A percentile compares a stretch with the other conserved stretches of the same genome.
These are phyloP conservation scores for Tetrahymena elliotti DNA, from an alignment of 73 alveolate species.

Conservation along the genomic window DNA sequence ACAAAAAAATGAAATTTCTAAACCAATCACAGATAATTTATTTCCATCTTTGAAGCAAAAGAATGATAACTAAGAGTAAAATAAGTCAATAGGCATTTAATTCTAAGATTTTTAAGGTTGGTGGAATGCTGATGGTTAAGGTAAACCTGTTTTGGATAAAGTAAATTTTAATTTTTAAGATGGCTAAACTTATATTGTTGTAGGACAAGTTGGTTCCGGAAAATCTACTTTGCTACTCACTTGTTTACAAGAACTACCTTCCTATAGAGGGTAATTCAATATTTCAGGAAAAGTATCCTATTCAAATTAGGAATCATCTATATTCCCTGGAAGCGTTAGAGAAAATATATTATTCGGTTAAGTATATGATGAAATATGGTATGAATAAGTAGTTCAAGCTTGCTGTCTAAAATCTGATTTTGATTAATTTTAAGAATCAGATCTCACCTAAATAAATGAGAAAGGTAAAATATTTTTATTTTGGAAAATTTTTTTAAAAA, in stretches of 20 bases:
- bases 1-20: background rate
- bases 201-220: slow-evolving; percentile 90
- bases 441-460: slow-evolving; percentile 82
- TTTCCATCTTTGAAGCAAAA: background rate
- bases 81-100: background rate
- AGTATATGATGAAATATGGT: slow-evolving; percentile 64
- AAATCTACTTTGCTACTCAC: slow-evolving; percentile 64
- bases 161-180: slow-evolving; percentile 58
- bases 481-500: background rate
- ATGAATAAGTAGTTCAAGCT: slow-evolving; percentile 57
- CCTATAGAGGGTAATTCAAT: slow-evolving; percentile 3
- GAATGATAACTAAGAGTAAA: background rate
- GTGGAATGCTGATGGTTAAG: slow-evolving; percentile 2
- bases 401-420: slow-evolving; percentile 83
- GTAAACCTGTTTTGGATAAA: slow-evolving; percentile 34
- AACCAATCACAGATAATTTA: background rate
- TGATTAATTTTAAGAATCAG: slow-evolving; percentile 68
- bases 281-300: slow-evolving; percentile 35
- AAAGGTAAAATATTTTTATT: slow-evolving; percentile 54
- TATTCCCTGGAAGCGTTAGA: slow-evolving; percentile 79
- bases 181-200: slow-evolving; percentile 74
- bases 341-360: slow-evolving; percentile 84
- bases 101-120: slow-evolving; percentile 6
- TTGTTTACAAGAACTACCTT: slow-evolving; percentile 57
- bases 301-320: slow-evolving; percentile 84